Evolutionary conservation across 257 asterid genomes (phyloP).

Genomic region (Avicennia marina): DNA sequence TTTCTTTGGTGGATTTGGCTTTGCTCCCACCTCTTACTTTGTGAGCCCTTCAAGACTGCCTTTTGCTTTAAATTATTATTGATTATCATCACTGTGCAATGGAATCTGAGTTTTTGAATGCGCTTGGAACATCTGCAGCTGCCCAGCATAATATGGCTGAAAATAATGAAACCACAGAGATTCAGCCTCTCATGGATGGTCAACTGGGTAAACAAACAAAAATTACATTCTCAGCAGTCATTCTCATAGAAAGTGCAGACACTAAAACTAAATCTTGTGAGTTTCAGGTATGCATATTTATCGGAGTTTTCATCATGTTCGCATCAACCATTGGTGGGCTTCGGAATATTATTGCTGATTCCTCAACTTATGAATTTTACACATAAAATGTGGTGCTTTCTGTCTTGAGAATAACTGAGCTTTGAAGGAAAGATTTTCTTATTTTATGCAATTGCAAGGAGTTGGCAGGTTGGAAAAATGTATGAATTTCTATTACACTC

Average conservation of each 20-base stretch:
- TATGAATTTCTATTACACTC: no score
- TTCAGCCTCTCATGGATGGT: conserved; percentile 72
- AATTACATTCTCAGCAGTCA: neutral
- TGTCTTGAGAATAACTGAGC: neutral
- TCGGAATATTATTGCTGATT: conserved; percentile 63
- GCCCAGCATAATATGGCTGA: conserved; percentile 84
- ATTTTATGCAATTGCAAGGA: no score
- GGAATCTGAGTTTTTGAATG: neutral
- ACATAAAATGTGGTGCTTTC: conserved; percentile 24
- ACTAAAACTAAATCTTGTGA: neutral
- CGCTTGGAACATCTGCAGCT: conserved; percentile 41
- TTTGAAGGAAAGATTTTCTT: neutral
- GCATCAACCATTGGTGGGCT: conserved; percentile 86
- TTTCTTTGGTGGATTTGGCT: conserved; percentile 94
- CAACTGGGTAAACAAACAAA: conserved; percentile 64
- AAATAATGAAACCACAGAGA: conserved; percentile 61
- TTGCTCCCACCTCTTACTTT: conserved; percentile 88
- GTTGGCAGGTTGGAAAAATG: no score
- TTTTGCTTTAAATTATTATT: neutral
- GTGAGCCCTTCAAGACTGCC: conserved; percentile 36
- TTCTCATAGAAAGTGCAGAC: neutral
- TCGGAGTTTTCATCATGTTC: conserved; percentile 60
- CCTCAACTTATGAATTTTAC: conserved; percentile 72
- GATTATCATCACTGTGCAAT: neutral
- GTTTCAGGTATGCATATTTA: conserved; percentile 52